Evolutionary conservation across 169 alveolate genomes (phyloP).

Genomic region (Plasmodium malariae): DNA sequence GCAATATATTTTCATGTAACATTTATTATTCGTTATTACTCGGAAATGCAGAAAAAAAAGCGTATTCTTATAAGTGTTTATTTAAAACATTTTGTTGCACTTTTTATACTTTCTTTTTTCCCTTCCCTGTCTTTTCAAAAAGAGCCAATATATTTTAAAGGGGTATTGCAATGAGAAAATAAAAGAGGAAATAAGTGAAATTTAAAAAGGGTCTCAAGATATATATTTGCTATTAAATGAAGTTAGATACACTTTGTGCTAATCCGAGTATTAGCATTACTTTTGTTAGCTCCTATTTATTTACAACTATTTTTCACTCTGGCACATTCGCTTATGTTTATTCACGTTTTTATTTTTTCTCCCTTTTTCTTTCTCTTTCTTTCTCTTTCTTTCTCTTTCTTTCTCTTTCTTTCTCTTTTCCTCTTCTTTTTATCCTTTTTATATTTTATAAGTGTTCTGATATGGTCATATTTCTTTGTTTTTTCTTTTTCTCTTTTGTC

Average conservation of each 20-base stretch:
- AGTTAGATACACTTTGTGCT: not conserved
- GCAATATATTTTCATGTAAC: too few relatives aligned
- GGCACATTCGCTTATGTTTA: too few relatives aligned
- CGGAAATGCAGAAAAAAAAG: too few relatives aligned
- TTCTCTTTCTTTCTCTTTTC: slow-evolving; percentile 24
- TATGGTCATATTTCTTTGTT: slow-evolving; percentile 38
- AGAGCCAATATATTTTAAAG: too few relatives aligned
- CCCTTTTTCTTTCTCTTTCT: slow-evolving; percentile 5
- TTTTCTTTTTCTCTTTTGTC: slow-evolving; percentile 23
- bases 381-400: slow-evolving; percentile 14
- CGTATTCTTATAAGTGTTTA: too few relatives aligned
- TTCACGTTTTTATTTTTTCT: not conserved
- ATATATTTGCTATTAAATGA: not conserved
- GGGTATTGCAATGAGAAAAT: not conserved
- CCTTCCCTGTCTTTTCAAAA: not conserved
- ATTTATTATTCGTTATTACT: too few relatives aligned
- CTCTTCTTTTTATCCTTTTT: slow-evolving; percentile 59
- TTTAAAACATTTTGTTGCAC: not conserved
- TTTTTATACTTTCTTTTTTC: not conserved
- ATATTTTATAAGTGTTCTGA: slow-evolving; percentile 37
- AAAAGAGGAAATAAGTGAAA: not conserved
- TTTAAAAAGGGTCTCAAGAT: not conserved
- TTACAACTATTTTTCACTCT: not conserved
- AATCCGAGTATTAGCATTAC: not conserved
- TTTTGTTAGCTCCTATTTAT: not conserved